Conservation (phyloP, 2,329 filamentous ascomycete genomes). For the Elsinoe arachidis region DNA sequence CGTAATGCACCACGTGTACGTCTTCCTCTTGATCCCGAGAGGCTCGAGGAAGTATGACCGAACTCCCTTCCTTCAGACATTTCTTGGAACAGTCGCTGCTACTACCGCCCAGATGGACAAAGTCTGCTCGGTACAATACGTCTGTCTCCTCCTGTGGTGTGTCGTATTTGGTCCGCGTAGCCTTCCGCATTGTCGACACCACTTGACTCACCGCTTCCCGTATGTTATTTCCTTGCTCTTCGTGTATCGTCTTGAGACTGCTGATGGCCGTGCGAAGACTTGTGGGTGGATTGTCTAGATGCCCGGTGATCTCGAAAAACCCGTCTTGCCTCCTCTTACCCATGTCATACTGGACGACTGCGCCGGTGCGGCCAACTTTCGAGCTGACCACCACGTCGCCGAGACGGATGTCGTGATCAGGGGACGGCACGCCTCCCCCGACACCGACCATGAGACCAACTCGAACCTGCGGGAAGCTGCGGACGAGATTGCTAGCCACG, state of each 20-base stretch:
- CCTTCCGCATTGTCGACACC: too few species aligned
- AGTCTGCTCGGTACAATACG: too few species aligned
- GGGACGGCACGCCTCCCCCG: slow-evolving; percentile 20
- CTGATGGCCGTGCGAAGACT: too few species aligned
- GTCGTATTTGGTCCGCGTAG: too few species aligned
- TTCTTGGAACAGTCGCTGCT: background rate
- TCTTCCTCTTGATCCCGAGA: background rate
- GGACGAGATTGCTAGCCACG: slow-evolving; percentile 18
- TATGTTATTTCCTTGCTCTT: too few species aligned
- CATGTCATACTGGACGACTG: slow-evolving; percentile 23
- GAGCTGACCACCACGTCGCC: slow-evolving; percentile 24
- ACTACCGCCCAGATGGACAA: background rate
- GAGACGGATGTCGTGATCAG: slow-evolving; percentile 20
- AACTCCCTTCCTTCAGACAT: too few species aligned
- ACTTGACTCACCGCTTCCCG: too few species aligned
- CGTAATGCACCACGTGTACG: too few species aligned
- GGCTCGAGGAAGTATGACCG: slow-evolving; percentile 6
- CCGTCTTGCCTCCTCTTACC: slow-evolving; percentile 15
- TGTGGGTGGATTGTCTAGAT: too few species aligned
- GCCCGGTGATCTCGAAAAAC: too few species aligned
- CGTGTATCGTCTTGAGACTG: slow-evolving; percentile 18
- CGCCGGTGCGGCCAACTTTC: slow-evolving; percentile 15
- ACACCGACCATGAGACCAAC: slow-evolving; percentile 20
- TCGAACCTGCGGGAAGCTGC: slow-evolving; percentile 17
- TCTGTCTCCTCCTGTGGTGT: too few species aligned